These are phyloP conservation scores for Tricholoma sp. DNA, from an alignment of 768 basidiomycete species.

Conservation along the genomic window DNA sequence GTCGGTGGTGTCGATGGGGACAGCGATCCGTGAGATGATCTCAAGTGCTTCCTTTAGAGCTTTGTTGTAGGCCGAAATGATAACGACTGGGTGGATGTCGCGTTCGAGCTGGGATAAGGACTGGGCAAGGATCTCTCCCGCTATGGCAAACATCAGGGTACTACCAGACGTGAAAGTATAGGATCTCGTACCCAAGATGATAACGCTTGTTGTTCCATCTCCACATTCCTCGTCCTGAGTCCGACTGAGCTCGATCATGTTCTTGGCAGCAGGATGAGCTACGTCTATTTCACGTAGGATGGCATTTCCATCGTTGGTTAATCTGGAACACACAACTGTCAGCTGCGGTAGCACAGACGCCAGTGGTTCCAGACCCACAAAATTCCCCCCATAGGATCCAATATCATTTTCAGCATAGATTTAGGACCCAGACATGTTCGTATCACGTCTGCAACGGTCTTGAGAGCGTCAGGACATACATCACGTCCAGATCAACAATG, in stretches of 20 bases:
- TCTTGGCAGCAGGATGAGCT: constrained; percentile 97
- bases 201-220: constrained; percentile 97
- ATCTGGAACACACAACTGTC: constrained; percentile 35
- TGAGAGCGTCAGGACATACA: constrained; percentile 4
- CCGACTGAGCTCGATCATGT: constrained; percentile 97
- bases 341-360: constrained; percentile 3
- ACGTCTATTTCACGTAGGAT: constrained; percentile 98
- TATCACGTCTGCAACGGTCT: constrained; percentile 98
- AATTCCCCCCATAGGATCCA: constrained; percentile 99
- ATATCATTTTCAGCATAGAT: constrained; percentile 99
- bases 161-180: not conserved
- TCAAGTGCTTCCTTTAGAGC: constrained; percentile 89
- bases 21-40: constrained; percentile 82
- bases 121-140: constrained; percentile 96
- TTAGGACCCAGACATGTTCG: constrained; percentile 96
- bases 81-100: constrained; percentile 97
- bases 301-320: constrained; percentile 99
- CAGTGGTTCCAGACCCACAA: constrained; percentile 45
- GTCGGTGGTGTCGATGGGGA: constrained; percentile 82
- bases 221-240: constrained; percentile 99
- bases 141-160: constrained; percentile 24
- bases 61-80: constrained; percentile 97
- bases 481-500: not conserved
- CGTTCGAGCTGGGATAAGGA: constrained; percentile 91
- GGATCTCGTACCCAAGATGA: constrained; percentile 76